Base-by-base conservation (phyloP, 805 yeast species). In the Candida awuae region DNA sequence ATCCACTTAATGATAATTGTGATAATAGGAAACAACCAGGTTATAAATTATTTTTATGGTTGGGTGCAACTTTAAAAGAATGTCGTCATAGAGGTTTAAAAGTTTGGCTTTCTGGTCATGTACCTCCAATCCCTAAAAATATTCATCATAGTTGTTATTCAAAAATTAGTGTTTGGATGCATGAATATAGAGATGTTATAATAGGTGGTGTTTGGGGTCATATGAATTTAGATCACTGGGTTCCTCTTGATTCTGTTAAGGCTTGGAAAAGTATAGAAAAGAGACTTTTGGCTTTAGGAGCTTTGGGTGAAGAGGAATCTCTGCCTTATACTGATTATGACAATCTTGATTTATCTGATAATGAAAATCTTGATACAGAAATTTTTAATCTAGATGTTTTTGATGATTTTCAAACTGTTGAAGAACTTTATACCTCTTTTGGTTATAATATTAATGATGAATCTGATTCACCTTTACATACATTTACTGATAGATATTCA, bases 41-140 rank as follows among this genome's bases (percentile, higher is more conserved):
- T 1, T 84, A 80, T 55, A 74, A 77, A 51, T 62, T 82, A 37
- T 73, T 84, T 47, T 67, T 75, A 44, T 85, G 95, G 95, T 60
- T 86, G 6, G 90, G 92, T 3, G 68, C 72, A 33, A 78, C 80
- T 3, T 65, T 86, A 44, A 73, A 78, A 53, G 94, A 84, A 55
- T 61, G 85, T 61, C 68, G 95, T 51, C 62, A 66, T 17, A 64
- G 94, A 44, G 72, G 74, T 14, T 79, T 85, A 75, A 85, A 85
- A 61, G 94, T 82, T 14, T 86, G 94, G 94, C 61, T 85, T 17
- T 67, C 80, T 31, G 94, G 95, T 5, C 95, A 85, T 63, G 94
- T 86, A 13, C 95, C 95, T 3, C 94, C 95, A 4, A 73, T 80
- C 34, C 77, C 77, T 19, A 84, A 84, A 56, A 85, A 85, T 56